These are phyloP conservation scores for Cunninghamia lanceolata DNA, from an alignment of 75 land plant species.

Conservation along the genomic window DNA sequence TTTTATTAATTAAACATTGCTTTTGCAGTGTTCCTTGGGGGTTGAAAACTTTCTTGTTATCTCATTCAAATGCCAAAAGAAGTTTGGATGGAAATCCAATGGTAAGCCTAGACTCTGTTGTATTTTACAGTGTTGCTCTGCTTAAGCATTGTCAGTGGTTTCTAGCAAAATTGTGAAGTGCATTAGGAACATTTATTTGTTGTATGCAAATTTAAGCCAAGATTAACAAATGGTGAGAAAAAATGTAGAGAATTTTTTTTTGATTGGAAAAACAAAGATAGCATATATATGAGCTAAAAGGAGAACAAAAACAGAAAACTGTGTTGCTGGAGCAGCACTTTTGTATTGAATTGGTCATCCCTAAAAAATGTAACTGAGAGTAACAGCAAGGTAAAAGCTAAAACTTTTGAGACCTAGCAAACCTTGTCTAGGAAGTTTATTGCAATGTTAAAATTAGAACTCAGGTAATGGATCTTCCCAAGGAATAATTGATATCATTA, in stretches of 20 bases:
- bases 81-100: not conserved
- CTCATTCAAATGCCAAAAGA: slow-evolving; percentile 8
- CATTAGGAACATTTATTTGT: not conserved
- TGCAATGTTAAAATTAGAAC: too few species aligned
- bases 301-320: not conserved
- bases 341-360: too few species aligned
- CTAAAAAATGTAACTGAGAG: too few species aligned
- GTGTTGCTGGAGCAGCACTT: too few species aligned
- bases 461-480: too few species aligned
- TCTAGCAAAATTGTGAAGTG: not conserved
- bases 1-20: not conserved
- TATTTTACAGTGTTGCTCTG: not conserved
- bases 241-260: not conserved
- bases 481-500: too few species aligned
- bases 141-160: not conserved
- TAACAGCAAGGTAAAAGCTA: too few species aligned
- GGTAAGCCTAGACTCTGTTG: not conserved
- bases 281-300: not conserved
- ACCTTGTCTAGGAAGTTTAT: too few species aligned
- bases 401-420: too few species aligned
- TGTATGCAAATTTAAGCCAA: not conserved
- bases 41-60: slow-evolving; percentile 9
- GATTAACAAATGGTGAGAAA: not conserved
- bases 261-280: not conserved
- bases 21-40: slow-evolving; percentile 6